Percentiles rank a stretch among this genome's conserved stretches.
phyloP scores from a whole-genome alignment of 768 basidiomycete species.

The Zangia roseola region DNA sequence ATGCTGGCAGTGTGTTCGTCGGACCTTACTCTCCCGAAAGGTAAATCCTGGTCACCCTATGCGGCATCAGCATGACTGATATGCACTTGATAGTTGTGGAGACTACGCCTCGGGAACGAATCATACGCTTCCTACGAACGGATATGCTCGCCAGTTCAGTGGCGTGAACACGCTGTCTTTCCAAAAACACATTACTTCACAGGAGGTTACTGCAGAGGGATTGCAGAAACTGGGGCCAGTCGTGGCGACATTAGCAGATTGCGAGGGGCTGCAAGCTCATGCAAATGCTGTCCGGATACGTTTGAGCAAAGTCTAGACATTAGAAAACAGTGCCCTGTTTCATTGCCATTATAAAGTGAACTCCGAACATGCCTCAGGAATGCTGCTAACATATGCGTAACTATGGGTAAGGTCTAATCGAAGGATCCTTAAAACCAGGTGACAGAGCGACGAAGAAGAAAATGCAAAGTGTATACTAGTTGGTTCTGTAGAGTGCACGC shows the following conservation, averaged over 20 bases:
- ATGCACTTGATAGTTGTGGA: slow-evolving; percentile 65
- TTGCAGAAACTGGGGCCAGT: slow-evolving; percentile 78
- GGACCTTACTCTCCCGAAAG: slow-evolving; percentile 95
- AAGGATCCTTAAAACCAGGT: no score
- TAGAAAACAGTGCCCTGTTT: neutral
- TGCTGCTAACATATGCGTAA: slow-evolving; percentile 12
- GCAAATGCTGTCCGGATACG: slow-evolving; percentile 94
- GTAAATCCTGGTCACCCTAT: slow-evolving; percentile 39
- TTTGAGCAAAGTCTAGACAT: slow-evolving; percentile 33
- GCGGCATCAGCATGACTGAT: slow-evolving; percentile 5
- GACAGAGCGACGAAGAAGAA: slow-evolving; percentile 11
- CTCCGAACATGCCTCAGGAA: slow-evolving; percentile 8
- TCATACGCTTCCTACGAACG: slow-evolving; percentile 95
- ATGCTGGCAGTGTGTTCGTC: slow-evolving; percentile 96
- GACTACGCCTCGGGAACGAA: slow-evolving; percentile 99
- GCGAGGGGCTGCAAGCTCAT: slow-evolving; percentile 93
- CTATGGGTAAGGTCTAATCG: slow-evolving; percentile 19
- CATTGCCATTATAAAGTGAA: neutral
- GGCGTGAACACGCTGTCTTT: slow-evolving; percentile 97
- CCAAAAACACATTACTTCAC: slow-evolving; percentile 98
- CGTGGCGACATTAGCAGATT: slow-evolving; percentile 87
- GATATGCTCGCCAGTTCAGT: slow-evolving; percentile 96
- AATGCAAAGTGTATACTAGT: slow-evolving; percentile 43
- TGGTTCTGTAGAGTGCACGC: slow-evolving; percentile 87
- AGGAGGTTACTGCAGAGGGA: slow-evolving; percentile 82